Percentiles rank a stretch among this genome's conserved stretches.
Conservation (phyloP, 441 rosid species). For the Croton setiger region DNA sequence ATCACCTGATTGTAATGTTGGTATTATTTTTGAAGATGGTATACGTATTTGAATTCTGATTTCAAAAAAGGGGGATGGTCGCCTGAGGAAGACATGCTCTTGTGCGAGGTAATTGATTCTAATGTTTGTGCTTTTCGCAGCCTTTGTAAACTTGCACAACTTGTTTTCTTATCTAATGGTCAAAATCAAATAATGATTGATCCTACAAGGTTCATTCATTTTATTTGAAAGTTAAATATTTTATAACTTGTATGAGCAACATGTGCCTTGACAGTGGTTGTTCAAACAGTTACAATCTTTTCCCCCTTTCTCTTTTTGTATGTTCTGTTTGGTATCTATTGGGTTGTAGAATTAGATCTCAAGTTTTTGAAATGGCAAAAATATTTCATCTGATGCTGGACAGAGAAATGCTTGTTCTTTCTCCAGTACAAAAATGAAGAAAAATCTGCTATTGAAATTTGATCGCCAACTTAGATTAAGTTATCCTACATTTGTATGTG, state of each 20-base stretch:
- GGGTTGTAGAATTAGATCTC: not conserved
- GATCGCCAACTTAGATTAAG: slow-evolving; percentile 11
- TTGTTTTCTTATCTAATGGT: slow-evolving; percentile 6
- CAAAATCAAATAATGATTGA: slow-evolving; percentile 1
- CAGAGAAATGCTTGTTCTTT: not conserved
- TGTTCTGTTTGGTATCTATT: not conserved
- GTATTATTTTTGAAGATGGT: slow-evolving; percentile 61
- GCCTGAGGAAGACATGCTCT: slow-evolving; percentile 94
- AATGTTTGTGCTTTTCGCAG: not conserved
- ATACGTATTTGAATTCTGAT: slow-evolving; percentile 90
- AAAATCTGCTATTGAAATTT: slow-evolving; percentile 9
- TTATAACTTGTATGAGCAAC: not conserved
- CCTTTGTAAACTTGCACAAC: not conserved
- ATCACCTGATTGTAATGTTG: slow-evolving; percentile 20
- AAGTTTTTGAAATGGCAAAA: not conserved
- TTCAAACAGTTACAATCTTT: slow-evolving; percentile 4
- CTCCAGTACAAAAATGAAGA: not conserved
- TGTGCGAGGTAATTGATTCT: slow-evolving; percentile 72
- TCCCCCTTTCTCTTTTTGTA: not conserved
- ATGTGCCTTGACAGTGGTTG: not conserved
- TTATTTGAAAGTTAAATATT: not conserved
- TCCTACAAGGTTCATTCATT: not conserved
- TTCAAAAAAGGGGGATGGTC: slow-evolving; percentile 99
- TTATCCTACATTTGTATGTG: slow-evolving; percentile 13
- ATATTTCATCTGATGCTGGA: not conserved